Evolutionary conservation across 345 rosid species (phyloP).

Genomic region (Psidium friedrichsthalianum): DNA sequence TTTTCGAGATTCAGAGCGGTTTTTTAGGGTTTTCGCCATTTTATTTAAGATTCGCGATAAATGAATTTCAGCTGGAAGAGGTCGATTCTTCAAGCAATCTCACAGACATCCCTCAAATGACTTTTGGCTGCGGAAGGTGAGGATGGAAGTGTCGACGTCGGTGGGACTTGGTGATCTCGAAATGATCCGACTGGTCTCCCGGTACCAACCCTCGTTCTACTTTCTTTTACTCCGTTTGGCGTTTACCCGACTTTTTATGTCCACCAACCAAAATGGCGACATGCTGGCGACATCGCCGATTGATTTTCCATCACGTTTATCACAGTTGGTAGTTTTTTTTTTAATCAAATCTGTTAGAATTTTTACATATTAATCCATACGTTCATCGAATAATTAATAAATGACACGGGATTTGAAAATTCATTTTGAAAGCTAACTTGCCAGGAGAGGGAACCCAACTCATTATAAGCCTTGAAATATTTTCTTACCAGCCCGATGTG

Average conservation of each 20-base stretch:
- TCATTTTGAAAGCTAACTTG: too few species aligned
- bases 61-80: not conserved
- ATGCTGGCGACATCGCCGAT: not conserved
- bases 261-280: not conserved
- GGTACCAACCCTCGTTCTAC: not conserved
- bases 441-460: too few species aligned
- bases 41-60: not conserved
- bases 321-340: not conserved
- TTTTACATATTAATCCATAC: too few species aligned
- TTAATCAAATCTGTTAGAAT: too few species aligned
- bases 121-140: not conserved
- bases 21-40: too few species aligned
- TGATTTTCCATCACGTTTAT: not conserved
- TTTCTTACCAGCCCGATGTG: not conserved
- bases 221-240: not conserved
- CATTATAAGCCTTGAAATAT: too few species aligned
- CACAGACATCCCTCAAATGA: not conserved
- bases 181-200: not conserved
- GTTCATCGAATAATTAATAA: too few species aligned
- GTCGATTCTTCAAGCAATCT: not conserved
- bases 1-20: not conserved
- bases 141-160: not conserved
- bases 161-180: not conserved
- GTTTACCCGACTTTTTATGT: not conserved
- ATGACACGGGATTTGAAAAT: too few species aligned